These are phyloP conservation scores for Cafeteria roenbergensis DNA, from an alignment of 108 stramenopile species.

Conservation along the genomic window DNA sequence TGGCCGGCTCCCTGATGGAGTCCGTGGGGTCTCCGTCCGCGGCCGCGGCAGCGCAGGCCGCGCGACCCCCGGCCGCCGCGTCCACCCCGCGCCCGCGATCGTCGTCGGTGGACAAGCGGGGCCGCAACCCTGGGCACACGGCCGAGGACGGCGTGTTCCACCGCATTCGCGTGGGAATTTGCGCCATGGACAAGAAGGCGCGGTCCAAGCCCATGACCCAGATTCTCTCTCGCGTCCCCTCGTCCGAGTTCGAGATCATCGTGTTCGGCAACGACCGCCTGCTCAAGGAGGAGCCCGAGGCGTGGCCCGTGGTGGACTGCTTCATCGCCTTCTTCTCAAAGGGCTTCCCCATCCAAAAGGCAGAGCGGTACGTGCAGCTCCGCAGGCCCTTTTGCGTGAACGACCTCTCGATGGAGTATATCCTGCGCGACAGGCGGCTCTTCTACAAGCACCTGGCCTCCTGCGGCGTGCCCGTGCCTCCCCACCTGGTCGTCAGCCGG, in stretches of 20 bases:
- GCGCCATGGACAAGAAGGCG: slow-evolving; percentile 77
- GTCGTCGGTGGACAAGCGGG: no score
- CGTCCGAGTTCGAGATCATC: slow-evolving; percentile 54
- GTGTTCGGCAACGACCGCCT: slow-evolving; percentile 83
- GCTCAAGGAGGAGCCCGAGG: slow-evolving; percentile 65
- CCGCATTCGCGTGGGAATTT: slow-evolving; percentile 72
- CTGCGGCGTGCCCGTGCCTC: slow-evolving; percentile 77
- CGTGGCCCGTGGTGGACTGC: slow-evolving; percentile 81
- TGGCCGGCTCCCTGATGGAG: no score
- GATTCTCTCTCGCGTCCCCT: slow-evolving; percentile 69
- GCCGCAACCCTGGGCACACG: no score
- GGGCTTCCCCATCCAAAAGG: slow-evolving; percentile 82
- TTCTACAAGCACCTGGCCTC: slow-evolving; percentile 75
- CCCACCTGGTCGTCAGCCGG: slow-evolving; percentile 67
- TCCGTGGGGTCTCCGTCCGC: no score
- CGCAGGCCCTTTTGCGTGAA: slow-evolving; percentile 76
- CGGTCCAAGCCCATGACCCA: slow-evolving; percentile 69
- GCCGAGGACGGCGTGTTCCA: background rate
- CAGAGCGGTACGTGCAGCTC: slow-evolving; percentile 67
- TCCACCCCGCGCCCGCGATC: no score
- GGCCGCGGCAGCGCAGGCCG: no score
- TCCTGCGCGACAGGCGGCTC: slow-evolving; percentile 69
- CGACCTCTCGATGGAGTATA: slow-evolving; percentile 69
- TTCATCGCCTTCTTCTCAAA: slow-evolving; percentile 84
- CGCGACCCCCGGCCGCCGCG: no score